Percentiles rank a stretch among this genome's conserved stretches.
Evolutionary conservation across 176 grass and related monocot species (phyloP).

Genomic region (Eragrostis curvula): DNA sequence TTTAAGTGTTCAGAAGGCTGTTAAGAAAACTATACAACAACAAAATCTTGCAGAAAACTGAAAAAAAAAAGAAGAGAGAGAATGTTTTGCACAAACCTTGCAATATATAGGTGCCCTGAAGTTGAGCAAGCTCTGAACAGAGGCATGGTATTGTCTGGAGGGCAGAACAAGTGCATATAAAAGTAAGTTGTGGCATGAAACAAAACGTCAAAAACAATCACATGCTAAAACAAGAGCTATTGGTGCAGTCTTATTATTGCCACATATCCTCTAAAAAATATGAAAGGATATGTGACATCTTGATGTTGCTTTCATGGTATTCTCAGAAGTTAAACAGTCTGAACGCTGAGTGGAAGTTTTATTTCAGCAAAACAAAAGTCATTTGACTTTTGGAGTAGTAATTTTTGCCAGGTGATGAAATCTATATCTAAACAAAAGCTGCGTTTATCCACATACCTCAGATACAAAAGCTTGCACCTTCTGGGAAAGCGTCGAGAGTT

Average conservation of each 20-base stretch:
- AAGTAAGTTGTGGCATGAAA: constrained; percentile 17
- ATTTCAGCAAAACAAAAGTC: constrained; percentile 16
- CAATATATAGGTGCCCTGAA: constrained; percentile 99
- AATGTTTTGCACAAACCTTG: constrained; percentile 64
- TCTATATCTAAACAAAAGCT: constrained; percentile 25
- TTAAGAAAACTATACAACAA: neutral
- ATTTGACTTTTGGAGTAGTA: neutral
- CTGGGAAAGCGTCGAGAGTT: constrained; percentile 80
- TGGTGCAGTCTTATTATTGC: constrained; percentile 9
- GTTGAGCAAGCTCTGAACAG: constrained; percentile 96
- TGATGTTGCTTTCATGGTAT: constrained; percentile 9
- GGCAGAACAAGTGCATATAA: constrained; percentile 36
- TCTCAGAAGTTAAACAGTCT: neutral
- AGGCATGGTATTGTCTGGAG: constrained; percentile 95
- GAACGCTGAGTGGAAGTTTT: neutral
- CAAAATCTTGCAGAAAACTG: constrained; percentile 26
- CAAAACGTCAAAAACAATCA: constrained; percentile 10
- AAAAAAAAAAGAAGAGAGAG: constrained; percentile 21
- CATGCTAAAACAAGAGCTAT: neutral
- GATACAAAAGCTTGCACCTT: constrained; percentile 88
- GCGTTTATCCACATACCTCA: constrained; percentile 63
- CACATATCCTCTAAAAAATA: neutral
- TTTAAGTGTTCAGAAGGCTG: constrained; percentile 37
- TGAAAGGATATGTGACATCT: no score
- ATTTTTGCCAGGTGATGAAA: constrained; percentile 12